Evolutionary conservation across 495 filamentous ascomycete species (phyloP).

Genomic region (Entonaema liquescens): DNA sequence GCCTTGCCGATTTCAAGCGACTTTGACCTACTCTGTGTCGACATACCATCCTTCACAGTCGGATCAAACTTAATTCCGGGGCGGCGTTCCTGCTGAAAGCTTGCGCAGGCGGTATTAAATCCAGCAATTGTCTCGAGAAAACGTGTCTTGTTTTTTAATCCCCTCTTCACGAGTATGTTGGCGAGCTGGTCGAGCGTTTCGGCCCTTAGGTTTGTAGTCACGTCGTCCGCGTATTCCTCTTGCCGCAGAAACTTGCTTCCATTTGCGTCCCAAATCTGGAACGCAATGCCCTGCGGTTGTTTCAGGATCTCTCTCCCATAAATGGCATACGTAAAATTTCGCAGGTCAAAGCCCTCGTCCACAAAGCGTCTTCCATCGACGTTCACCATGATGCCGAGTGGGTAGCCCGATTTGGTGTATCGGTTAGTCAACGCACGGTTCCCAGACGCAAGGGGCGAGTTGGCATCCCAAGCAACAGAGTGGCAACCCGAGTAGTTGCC

Average conservation of each 20-base stretch:
- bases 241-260: constrained; percentile 57
- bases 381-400: constrained; percentile 70
- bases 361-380: constrained; percentile 65
- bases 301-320: constrained; percentile 64
- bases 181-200: constrained; percentile 62
- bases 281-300: constrained; percentile 64
- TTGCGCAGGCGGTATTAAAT: constrained; percentile 63
- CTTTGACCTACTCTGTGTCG: constrained; percentile 56
- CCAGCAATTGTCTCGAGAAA: constrained; percentile 60
- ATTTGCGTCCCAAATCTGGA: constrained; percentile 68
- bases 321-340: constrained; percentile 72
- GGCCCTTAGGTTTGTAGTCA: constrained; percentile 60
- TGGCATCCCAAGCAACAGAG: constrained; percentile 68
- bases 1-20: constrained; percentile 61
- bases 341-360: constrained; percentile 68
- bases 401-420: constrained; percentile 73
- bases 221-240: constrained; percentile 67
- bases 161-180: constrained; percentile 52
- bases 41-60: constrained; percentile 63
- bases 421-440: constrained; percentile 65
- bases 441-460: constrained; percentile 59
- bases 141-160: constrained; percentile 50
- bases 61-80: constrained; percentile 60
- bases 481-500: constrained; percentile 72
- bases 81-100: constrained; percentile 50